These are phyloP conservation scores for Nicotiana benthamiana DNA, from an alignment of 257 asterid species.

Conservation along the genomic window DNA sequence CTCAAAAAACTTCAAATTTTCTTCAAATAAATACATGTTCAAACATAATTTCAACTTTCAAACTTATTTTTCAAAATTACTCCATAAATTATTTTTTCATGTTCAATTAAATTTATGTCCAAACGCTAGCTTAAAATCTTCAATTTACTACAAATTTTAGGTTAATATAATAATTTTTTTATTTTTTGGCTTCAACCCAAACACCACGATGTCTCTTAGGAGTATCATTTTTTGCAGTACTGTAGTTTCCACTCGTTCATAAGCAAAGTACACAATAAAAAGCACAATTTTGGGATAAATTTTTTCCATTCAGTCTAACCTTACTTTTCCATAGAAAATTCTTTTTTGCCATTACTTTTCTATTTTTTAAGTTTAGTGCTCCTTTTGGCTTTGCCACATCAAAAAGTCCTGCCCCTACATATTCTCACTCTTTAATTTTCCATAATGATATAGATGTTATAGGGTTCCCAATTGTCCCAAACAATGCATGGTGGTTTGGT, in stretches of 20 bases:
- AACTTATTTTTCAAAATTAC: too few relatives aligned
- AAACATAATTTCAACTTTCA: too few relatives aligned
- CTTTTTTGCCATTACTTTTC: neutral
- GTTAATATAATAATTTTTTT: too few relatives aligned
- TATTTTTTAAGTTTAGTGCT: neutral
- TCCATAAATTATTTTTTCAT: too few relatives aligned
- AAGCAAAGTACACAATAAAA: constrained; percentile 3
- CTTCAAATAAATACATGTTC: too few relatives aligned
- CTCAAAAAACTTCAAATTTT: too few relatives aligned
- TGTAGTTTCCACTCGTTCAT: neutral
- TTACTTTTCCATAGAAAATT: neutral
- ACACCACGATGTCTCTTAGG: neutral
- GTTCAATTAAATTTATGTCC: too few relatives aligned
- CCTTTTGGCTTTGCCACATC: neutral
- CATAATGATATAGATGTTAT: neutral
- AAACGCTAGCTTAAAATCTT: too few relatives aligned
- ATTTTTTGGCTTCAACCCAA: too few relatives aligned
- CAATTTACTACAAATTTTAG: too few relatives aligned
- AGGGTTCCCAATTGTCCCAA: constrained; percentile 11
- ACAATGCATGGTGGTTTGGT: neutral
- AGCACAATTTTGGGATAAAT: neutral
- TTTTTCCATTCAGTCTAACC: neutral
- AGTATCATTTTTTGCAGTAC: neutral
- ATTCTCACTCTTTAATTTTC: neutral
- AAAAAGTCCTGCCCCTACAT: neutral